Evolutionary conservation across 2,329 filamentous ascomycete genomes (phyloP), one percentile per base, ranked within the genome.

Genomic region (Phialophora tarda): DNA sequence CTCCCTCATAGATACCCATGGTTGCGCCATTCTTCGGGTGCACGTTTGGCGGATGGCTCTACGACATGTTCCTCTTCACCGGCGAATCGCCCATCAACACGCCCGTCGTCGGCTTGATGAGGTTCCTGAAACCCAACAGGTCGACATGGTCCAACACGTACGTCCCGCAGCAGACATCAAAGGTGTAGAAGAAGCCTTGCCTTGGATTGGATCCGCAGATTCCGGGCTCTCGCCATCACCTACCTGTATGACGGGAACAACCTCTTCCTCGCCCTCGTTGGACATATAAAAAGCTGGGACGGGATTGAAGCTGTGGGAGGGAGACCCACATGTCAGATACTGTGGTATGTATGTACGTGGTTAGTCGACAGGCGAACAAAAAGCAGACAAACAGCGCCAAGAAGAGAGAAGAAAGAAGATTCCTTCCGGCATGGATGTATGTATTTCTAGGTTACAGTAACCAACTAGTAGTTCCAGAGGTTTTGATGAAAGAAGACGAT

Each of bases 31-130:
- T 91, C 73, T 75, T 85, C 12, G 90, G 89, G 5, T 85, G 83
- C 71, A 76, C 82, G 0, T 85, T 89, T 68, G 88, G 89, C 2
- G 89, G 86, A 1, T 86, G 88, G 74, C 71, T 90, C 26, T 91
- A 91, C 74, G 88, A 91, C 74, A 74, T 86, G 3, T 86, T 91
- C 74, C 80, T 92, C 44, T 92, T 88, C 75, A 90, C 87, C 0
- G 89, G 89, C 3, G 76, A 72, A 10, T 90, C 85, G 69, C 88
- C 89, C 0, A 81, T 92, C 70, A 91, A 92, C 77, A 87, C 83
- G 0, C 88, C 88, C 0, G 87, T 82, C 78, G 75, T 90, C 72
- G 89, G 89, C 0, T 73, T 91, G 17, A 83, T 82, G 71, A 79
- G 84, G 32, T 72, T 89, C 17, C 34, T 79, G 14, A 67, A 69